Evolutionary conservation across 306 rosid species (phyloP).

Genomic region (Corylus avellana): DNA sequence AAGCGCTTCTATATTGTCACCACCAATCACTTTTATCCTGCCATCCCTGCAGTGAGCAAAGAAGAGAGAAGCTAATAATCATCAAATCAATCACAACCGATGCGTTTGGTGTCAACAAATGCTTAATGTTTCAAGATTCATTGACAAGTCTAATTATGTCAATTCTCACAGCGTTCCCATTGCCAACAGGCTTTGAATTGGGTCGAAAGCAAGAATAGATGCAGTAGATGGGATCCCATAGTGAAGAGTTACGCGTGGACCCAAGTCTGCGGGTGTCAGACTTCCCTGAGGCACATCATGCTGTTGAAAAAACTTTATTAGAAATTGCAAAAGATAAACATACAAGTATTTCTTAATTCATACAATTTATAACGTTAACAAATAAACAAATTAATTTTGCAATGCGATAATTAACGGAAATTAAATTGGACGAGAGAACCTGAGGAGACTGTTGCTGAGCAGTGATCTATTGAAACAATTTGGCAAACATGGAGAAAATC

Average conservation of each 20-base stretch:
- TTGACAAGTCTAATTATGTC: neutral
- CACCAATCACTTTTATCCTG: constrained; percentile 84
- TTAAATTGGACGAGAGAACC: constrained; percentile 36
- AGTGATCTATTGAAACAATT: constrained; percentile 46
- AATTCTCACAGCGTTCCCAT: constrained; percentile 72
- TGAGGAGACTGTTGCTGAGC: constrained; percentile 28
- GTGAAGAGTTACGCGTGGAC: constrained; percentile 65
- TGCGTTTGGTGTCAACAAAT: neutral
- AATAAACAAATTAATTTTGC: neutral
- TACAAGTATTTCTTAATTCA: neutral
- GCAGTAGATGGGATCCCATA: constrained; percentile 81
- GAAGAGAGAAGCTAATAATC: neutral
- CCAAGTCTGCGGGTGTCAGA: constrained; percentile 40
- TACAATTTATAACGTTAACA: neutral
- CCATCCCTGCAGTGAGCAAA: constrained; percentile 74
- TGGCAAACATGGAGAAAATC: constrained; percentile 56
- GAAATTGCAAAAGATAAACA: constrained; percentile 11
- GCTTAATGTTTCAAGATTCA: neutral
- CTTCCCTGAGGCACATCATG: constrained; percentile 39
- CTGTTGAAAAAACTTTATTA: constrained; percentile 6
- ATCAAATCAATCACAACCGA: neutral
- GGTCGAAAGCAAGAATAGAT: constrained; percentile 80
- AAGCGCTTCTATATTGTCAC: constrained; percentile 74
- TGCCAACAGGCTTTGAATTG: constrained; percentile 67
- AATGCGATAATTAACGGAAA: neutral